Evolutionary conservation across 805 yeast species (phyloP).

Genomic region (Blastobotrys americana): DNA sequence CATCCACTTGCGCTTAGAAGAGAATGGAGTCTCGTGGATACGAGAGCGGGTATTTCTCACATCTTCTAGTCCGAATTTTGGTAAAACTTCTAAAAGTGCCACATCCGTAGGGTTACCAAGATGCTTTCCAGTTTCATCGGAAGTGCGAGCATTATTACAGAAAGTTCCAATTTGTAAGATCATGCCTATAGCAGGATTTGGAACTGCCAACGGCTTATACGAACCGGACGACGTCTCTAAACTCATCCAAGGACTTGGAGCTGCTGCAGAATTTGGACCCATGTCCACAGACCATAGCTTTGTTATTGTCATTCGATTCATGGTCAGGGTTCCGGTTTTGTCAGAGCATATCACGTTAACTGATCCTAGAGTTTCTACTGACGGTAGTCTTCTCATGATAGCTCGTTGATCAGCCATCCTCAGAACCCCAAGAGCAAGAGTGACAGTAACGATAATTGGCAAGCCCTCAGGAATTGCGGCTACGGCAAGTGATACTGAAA

Average conservation of each 20-base stretch:
- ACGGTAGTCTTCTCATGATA: conserved; percentile 86
- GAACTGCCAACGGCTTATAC: conserved; percentile 8
- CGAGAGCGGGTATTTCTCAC: conserved; percentile 51
- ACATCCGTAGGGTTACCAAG: conserved; percentile 94
- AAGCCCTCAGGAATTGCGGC: conserved; percentile 99
- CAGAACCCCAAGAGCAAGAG: conserved; percentile 90
- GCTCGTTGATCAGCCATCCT: conserved; percentile 95
- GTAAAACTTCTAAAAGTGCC: conserved; percentile 72
- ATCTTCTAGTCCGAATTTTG: conserved; percentile 67
- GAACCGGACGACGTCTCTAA: conserved; percentile 8
- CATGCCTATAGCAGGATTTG: conserved; percentile 14
- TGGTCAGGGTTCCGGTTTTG: conserved; percentile 85
- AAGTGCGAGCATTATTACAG: conserved; percentile 31
- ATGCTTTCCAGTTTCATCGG: conserved; percentile 53
- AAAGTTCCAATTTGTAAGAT: conserved; percentile 27
- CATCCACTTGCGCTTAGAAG: conserved; percentile 81
- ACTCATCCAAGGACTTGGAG: conserved; percentile 13
- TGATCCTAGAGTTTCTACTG: conserved; percentile 91
- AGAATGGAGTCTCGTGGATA: conserved; percentile 72
- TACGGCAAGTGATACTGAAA: conserved; percentile 93
- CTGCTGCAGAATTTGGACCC: conserved; percentile 13
- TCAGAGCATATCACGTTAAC: conserved; percentile 91
- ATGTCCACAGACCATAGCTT: conserved; percentile 69
- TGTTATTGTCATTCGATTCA: conserved; percentile 85
- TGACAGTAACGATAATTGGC: conserved; percentile 96